Percentiles rank a stretch among this genome's conserved stretches.
Evolutionary conservation across 306 rosid species (phyloP).

Genomic region (Gastrolobium bilobum): DNA sequence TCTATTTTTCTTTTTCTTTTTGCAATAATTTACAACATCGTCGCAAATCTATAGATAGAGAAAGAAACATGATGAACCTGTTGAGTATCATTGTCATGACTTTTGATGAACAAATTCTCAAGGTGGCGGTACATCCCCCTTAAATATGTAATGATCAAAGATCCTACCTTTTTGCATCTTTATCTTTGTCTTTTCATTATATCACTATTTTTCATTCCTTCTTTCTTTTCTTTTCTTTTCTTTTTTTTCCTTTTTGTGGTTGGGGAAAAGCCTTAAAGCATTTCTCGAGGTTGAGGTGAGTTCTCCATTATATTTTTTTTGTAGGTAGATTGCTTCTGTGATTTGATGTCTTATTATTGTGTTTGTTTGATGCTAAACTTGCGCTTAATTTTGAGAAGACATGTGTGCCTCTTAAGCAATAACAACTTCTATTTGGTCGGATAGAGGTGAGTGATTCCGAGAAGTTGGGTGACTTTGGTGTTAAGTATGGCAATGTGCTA

Average conservation of each 20-base stretch:
- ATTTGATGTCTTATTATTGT: conserved; percentile 39
- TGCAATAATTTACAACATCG: neutral
- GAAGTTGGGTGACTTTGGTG: conserved; percentile 81
- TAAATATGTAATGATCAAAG: conserved; percentile 74
- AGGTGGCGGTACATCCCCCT: conserved; percentile 84
- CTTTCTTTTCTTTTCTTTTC: neutral
- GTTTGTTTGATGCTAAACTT: conserved; percentile 47
- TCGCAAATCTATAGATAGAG: conserved; percentile 37
- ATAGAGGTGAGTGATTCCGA: conserved; percentile 77
- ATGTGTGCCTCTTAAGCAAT: conserved; percentile 81
- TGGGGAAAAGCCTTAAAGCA: conserved; percentile 94
- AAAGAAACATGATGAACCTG: conserved; percentile 37
- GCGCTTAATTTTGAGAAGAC: conserved; percentile 60
- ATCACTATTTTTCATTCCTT: conserved; percentile 35
- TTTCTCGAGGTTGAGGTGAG: conserved; percentile 96
- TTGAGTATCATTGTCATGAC: conserved; percentile 98
- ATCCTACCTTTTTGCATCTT: conserved; percentile 4
- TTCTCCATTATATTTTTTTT: conserved; percentile 10
- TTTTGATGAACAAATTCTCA: conserved; percentile 79
- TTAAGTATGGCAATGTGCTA: conserved; percentile 88
- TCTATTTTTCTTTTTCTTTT: neutral
- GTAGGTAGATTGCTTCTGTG: conserved; percentile 22
- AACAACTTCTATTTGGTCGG: conserved; percentile 86
- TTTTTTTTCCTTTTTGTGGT: neutral
- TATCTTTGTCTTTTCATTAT: neutral